Evolutionary conservation across 768 basidiomycete species (phyloP).

Genomic region (Dictyophora rubrovolvata): DNA sequence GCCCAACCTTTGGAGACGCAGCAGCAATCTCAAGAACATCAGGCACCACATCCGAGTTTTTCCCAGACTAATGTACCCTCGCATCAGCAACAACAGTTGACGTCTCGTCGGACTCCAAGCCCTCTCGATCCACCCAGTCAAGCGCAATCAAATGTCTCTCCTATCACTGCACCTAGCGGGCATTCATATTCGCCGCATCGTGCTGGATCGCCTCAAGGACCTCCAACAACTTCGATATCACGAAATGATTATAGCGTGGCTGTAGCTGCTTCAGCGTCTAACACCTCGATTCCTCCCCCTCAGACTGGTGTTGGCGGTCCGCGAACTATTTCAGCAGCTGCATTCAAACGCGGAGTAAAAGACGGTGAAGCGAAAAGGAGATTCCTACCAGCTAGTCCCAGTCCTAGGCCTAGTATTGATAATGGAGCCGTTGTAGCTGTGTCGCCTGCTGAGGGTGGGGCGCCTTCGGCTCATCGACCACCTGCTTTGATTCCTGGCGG

Average conservation of each 20-base stretch:
- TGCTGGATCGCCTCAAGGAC: slow-evolving; percentile 11
- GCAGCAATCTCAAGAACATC: background rate
- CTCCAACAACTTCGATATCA: slow-evolving; percentile 24
- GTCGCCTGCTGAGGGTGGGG: background rate
- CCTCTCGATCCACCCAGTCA: background rate
- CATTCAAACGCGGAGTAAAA: slow-evolving; percentile 49
- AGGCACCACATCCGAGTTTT: background rate
- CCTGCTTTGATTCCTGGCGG: background rate
- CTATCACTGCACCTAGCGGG: background rate
- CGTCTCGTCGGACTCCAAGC: background rate
- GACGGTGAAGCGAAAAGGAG: slow-evolving; percentile 35
- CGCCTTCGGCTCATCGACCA: slow-evolving; percentile 14
- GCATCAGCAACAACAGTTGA: background rate
- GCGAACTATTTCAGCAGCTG: slow-evolving; percentile 66
- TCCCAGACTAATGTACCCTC: background rate
- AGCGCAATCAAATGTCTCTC: no score
- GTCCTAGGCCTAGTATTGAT: slow-evolving; percentile 14
- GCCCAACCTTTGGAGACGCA: background rate
- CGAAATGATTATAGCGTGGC: slow-evolving; percentile 33
- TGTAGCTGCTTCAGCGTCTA: slow-evolving; percentile 24
- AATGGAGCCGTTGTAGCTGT: slow-evolving; percentile 7
- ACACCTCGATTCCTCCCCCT: slow-evolving; percentile 6
- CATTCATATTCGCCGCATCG: slow-evolving; percentile 4
- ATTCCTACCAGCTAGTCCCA: slow-evolving; percentile 35
- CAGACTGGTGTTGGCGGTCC: slow-evolving; percentile 13